A percentile compares a stretch with the other conserved stretches of the same genome.
phyloP scores from a whole-genome alignment of 768 basidiomycete species.

The Dioszegia crocea region DNA sequence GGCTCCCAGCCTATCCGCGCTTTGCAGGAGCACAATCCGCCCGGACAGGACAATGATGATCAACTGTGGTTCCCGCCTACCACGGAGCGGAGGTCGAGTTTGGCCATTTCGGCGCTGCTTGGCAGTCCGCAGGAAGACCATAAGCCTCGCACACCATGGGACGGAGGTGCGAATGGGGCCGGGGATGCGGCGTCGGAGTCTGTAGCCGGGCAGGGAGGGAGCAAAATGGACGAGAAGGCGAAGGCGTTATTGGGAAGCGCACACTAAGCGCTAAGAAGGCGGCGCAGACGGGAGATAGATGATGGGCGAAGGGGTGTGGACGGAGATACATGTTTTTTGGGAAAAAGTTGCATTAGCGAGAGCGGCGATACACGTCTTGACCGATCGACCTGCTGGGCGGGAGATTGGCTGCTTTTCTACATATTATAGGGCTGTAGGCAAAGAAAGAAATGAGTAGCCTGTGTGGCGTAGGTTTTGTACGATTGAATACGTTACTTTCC shows the following conservation, averaged over 20 bases:
- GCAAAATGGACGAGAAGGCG: constrained; percentile 24
- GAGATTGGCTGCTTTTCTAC: too few relatives aligned
- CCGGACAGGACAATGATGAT: constrained; percentile 16
- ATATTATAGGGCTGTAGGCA: too few relatives aligned
- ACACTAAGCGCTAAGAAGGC: neutral
- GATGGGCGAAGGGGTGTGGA: neutral
- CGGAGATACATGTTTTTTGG: too few relatives aligned
- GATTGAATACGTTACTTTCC: too few relatives aligned
- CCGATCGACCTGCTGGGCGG: too few relatives aligned
- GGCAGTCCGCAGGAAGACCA: constrained; percentile 24
- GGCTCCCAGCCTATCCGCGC: constrained; percentile 2
- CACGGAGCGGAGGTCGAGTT: constrained; percentile 34
- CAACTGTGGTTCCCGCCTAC: constrained; percentile 37
- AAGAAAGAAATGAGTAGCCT: too few relatives aligned
- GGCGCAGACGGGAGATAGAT: neutral
- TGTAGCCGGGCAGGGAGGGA: neutral
- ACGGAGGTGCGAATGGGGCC: constrained; percentile 13
- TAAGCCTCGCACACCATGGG: constrained; percentile 5
- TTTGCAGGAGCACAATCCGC: constrained; percentile 9
- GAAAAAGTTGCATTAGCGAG: too few relatives aligned
- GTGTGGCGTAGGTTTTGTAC: too few relatives aligned
- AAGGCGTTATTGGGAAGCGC: constrained; percentile 18
- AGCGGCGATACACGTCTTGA: too few relatives aligned
- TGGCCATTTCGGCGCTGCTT: constrained; percentile 43
- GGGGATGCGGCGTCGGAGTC: constrained; percentile 16